A percentile compares a stretch with the other conserved stretches of the same genome.
These are phyloP conservation scores for Cladophialophora carrionii DNA, from an alignment of 2,329 filamentous ascomycete genomes.

Conservation along the genomic window DNA sequence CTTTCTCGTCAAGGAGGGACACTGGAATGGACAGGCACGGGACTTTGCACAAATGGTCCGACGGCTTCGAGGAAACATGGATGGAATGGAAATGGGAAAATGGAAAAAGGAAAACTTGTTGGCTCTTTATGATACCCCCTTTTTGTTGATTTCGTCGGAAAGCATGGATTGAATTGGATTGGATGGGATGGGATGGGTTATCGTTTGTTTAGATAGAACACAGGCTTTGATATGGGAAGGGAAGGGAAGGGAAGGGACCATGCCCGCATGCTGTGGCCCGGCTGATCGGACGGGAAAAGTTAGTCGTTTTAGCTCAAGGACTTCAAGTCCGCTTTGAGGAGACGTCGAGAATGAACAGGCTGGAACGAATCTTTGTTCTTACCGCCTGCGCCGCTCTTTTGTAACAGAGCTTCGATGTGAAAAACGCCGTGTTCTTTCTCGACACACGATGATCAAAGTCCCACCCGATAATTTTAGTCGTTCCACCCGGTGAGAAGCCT, in stretches of 20 bases:
- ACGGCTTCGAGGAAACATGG: neutral
- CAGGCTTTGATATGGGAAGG: neutral
- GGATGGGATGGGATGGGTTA: neutral
- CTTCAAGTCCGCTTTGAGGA: neutral
- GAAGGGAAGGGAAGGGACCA: no score
- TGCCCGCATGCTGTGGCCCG: neutral
- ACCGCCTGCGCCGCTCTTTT: neutral
- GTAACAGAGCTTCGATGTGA: neutral
- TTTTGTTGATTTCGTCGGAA: neutral
- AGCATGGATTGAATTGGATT: neutral
- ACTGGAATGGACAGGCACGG: neutral
- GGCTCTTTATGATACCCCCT: constrained; percentile 3
- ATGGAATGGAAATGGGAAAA: neutral
- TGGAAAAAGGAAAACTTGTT: constrained; percentile 1
- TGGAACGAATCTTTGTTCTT: neutral
- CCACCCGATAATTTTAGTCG: neutral
- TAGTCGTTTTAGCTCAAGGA: neutral
- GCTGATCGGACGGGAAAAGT: neutral
- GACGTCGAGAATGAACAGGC: neutral
- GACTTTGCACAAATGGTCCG: neutral
- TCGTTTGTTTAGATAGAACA: neutral
- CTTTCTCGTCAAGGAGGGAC: neutral
- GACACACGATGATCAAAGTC: neutral
- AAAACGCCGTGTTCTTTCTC: neutral
- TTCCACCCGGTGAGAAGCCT: neutral